A percentile compares a stretch with the other conserved stretches of the same genome.
These are phyloP conservation scores for Setaria viridis DNA, from an alignment of 202 grass and related monocot species.

Conservation along the genomic window DNA sequence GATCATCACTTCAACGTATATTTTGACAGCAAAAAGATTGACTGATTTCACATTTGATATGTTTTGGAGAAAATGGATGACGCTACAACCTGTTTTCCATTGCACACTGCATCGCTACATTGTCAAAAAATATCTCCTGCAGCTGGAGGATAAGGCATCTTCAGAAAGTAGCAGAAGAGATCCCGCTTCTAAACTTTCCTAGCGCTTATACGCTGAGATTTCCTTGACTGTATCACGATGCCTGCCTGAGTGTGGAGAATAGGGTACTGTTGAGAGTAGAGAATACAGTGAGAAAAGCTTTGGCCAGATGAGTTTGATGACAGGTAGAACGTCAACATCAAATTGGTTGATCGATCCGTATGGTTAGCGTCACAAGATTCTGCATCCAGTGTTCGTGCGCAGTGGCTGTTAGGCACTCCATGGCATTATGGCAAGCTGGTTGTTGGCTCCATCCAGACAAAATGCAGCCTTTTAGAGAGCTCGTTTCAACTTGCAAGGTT, in stretches of 20 bases:
- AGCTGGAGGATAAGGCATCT: neutral
- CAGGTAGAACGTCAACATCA: conserved; percentile 47
- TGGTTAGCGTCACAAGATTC: conserved; percentile 54
- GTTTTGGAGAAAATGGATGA: neutral
- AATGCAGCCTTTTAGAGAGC: neutral
- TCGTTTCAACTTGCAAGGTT: neutral
- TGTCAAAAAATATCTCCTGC: neutral
- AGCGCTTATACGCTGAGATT: neutral
- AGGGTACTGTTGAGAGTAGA: neutral
- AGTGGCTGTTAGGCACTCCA: neutral
- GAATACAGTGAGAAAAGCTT: neutral
- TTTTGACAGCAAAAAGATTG: neutral
- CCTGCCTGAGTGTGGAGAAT: neutral
- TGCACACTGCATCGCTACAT: neutral
- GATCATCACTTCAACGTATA: conserved; percentile 6
- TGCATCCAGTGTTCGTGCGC: conserved; percentile 1
- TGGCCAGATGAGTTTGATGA: conserved; percentile 36
- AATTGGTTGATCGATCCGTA: conserved; percentile 38
- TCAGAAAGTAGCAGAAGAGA: conserved; percentile 21
- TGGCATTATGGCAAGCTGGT: neutral
- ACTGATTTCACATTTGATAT: neutral
- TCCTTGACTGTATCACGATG: conserved; percentile 5
- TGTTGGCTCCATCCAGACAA: neutral
- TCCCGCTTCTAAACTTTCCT: neutral
- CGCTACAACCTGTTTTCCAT: neutral